Evolutionary conservation across 2,329 filamentous ascomycete species (phyloP).

Genomic region (Xylariomycetidae sp.): DNA sequence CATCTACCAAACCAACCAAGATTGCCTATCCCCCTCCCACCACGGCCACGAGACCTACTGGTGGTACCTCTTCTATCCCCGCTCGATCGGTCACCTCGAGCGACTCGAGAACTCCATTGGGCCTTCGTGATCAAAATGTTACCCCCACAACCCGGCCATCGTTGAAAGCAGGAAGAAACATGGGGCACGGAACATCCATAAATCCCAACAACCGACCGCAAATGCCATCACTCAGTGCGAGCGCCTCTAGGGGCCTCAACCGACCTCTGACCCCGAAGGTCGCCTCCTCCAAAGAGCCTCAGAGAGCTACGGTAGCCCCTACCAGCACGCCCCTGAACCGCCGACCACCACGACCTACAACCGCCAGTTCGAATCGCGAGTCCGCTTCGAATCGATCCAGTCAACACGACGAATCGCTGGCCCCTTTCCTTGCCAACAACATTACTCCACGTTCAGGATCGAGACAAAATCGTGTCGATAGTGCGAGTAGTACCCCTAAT

Average conservation of each 20-base stretch:
- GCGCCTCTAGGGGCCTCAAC: constrained; percentile 49
- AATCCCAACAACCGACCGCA: constrained; percentile 52
- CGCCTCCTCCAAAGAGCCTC: constrained; percentile 36
- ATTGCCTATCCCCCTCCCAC: constrained; percentile 6
- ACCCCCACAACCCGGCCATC: constrained; percentile 22
- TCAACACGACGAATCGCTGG: constrained; percentile 47
- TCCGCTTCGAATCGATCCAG: constrained; percentile 16
- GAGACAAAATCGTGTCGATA: constrained; percentile 68
- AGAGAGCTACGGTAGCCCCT: constrained; percentile 24
- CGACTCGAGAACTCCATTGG: constrained; percentile 11
- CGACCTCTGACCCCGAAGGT: constrained; percentile 54
- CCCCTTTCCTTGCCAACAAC: constrained; percentile 58
- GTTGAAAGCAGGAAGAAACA: constrained; percentile 27
- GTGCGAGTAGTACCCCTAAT: constrained; percentile 60
- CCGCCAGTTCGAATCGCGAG: constrained; percentile 27
- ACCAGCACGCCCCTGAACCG: constrained; percentile 39
- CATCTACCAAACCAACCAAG: constrained; percentile 14
- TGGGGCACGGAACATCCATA: constrained; percentile 40
- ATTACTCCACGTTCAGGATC: constrained; percentile 75
- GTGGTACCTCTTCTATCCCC: constrained; percentile 7
- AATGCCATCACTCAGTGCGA: constrained; percentile 64
- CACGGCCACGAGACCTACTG: constrained; percentile 10
- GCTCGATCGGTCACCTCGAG: constrained; percentile 5
- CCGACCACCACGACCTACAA: constrained; percentile 20
- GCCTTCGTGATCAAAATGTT: constrained; percentile 36